A percentile compares a stretch with the other conserved stretches of the same genome.
These are phyloP conservation scores for Tylopilus sp. DNA, from an alignment of 768 basidiomycete species.

Conservation along the genomic window DNA sequence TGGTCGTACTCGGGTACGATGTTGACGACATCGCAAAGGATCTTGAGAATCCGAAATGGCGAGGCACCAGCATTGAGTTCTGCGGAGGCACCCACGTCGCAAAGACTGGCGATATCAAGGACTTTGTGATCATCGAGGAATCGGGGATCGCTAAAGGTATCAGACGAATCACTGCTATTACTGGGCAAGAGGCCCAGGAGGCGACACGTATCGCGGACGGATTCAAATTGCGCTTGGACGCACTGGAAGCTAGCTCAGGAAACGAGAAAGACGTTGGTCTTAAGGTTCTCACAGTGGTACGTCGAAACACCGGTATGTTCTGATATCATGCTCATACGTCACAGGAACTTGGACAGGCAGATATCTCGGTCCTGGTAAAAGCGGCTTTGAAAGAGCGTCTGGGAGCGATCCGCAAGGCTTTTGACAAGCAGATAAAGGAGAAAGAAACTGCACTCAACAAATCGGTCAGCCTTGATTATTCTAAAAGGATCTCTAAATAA, in stretches of 20 bases:
- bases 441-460: slow-evolving; percentile 74
- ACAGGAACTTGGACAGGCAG: slow-evolving; percentile 85
- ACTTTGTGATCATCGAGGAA: slow-evolving; percentile 92
- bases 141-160: slow-evolving; percentile 98
- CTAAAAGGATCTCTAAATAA: neutral
- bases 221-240: slow-evolving; percentile 60
- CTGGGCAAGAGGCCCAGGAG: slow-evolving; percentile 88
- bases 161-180: slow-evolving; percentile 89
- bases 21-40: slow-evolving; percentile 85
- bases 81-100: slow-evolving; percentile 99
- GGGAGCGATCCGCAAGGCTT: slow-evolving; percentile 67
- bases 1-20: slow-evolving; percentile 86
- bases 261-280: slow-evolving; percentile 86
- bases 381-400: slow-evolving; percentile 75
- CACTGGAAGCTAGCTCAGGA: slow-evolving; percentile 55
- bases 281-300: slow-evolving; percentile 74
- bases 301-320: slow-evolving; percentile 25
- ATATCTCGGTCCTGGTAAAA: slow-evolving; percentile 85
- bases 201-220: slow-evolving; percentile 66
- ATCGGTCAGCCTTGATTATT: slow-evolving; percentile 45
- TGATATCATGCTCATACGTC: neutral
- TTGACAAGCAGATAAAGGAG: slow-evolving; percentile 84
- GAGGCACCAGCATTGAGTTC: slow-evolving; percentile 89
- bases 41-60: slow-evolving; percentile 88
- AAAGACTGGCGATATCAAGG: slow-evolving; percentile 97